Evolutionary conservation across 352 stramenopile genomes (phyloP).

Genomic region (Globisporangium heterothallicum): DNA sequence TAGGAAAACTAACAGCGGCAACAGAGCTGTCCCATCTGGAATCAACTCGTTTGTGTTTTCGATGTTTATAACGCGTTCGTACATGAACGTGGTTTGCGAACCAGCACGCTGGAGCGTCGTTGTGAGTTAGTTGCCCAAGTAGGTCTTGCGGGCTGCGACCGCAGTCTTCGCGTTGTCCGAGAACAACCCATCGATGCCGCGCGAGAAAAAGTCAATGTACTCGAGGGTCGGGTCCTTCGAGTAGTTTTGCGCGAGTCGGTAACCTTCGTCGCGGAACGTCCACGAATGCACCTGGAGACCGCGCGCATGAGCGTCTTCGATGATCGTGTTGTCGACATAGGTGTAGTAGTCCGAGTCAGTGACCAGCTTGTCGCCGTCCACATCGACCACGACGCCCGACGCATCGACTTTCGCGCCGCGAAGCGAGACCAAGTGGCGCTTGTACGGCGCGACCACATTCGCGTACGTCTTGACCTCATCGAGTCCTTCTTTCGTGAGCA

Average conservation of each 20-base stretch:
- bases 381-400: slow-evolving; percentile 37
- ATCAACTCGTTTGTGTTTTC: too few species aligned
- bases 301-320: slow-evolving; percentile 47
- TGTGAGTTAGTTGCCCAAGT: slow-evolving; percentile 18
- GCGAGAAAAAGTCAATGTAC: slow-evolving; percentile 62
- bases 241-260: slow-evolving; percentile 60
- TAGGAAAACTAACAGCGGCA: too few species aligned
- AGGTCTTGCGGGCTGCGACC: slow-evolving; percentile 33
- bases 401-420: slow-evolving; percentile 35
- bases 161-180: slow-evolving; percentile 53
- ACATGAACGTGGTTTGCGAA: too few species aligned
- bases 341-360: slow-evolving; percentile 59
- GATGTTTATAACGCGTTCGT: too few species aligned
- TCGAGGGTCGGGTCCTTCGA: slow-evolving; percentile 48
- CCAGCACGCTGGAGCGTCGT: too few species aligned
- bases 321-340: slow-evolving; percentile 30
- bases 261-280: slow-evolving; percentile 68
- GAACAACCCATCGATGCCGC: slow-evolving; percentile 61
- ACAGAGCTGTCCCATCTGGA: too few species aligned
- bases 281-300: slow-evolving; percentile 53
- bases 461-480: slow-evolving; percentile 64
- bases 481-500: slow-evolving; percentile 52
- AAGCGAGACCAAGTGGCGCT: slow-evolving; percentile 68
- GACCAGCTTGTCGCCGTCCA: slow-evolving; percentile 56
- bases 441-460: slow-evolving; percentile 69